Evolutionary conservation across 2,329 filamentous ascomycete species (phyloP).

Genomic region (Aspergillus costaricaensis): DNA sequence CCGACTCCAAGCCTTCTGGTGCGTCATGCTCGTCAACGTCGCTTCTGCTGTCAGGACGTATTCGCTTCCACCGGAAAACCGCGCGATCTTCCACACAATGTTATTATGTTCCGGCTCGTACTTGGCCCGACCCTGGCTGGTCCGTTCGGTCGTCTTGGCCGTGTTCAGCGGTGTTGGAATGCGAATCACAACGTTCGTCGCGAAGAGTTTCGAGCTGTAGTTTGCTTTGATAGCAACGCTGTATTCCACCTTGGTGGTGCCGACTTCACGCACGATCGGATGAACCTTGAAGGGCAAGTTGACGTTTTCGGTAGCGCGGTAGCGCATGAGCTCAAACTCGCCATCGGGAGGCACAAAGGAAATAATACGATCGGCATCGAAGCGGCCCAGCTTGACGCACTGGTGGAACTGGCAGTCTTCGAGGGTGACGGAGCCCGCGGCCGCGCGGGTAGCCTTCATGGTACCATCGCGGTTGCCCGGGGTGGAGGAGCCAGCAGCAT

Average conservation of each 20-base stretch:
- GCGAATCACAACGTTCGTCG: slow-evolving; percentile 90
- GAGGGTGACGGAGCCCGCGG: slow-evolving; percentile 89
- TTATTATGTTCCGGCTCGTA: slow-evolving; percentile 98
- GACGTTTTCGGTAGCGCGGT: slow-evolving; percentile 96
- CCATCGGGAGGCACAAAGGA: slow-evolving; percentile 96
- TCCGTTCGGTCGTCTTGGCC: slow-evolving; percentile 86
- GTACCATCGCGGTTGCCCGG: slow-evolving; percentile 50
- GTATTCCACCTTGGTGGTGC: slow-evolving; percentile 97
- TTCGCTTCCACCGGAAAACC: slow-evolving; percentile 98
- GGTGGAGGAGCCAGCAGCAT: slow-evolving; percentile 69
- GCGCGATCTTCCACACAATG: slow-evolving; percentile 97
- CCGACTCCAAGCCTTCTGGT: slow-evolving; percentile 94
- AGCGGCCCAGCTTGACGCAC: slow-evolving; percentile 95
- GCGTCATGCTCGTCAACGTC: slow-evolving; percentile 92
- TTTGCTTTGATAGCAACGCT: slow-evolving; percentile 97
- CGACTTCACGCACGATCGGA: slow-evolving; percentile 95
- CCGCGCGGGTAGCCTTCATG: slow-evolving; percentile 89
- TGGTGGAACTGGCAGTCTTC: slow-evolving; percentile 99
- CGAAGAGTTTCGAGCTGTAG: slow-evolving; percentile 93
- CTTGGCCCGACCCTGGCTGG: slow-evolving; percentile 94
- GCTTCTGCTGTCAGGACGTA: slow-evolving; percentile 94
- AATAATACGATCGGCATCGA: slow-evolving; percentile 95
- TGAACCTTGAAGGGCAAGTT: slow-evolving; percentile 99
- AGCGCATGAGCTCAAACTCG: slow-evolving; percentile 98
- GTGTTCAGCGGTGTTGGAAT: slow-evolving; percentile 97